Evolutionary conservation across 179 eudicot species (phyloP), one percentile per base, ranked within the genome.

Genomic region (Silene noctiflora): DNA sequence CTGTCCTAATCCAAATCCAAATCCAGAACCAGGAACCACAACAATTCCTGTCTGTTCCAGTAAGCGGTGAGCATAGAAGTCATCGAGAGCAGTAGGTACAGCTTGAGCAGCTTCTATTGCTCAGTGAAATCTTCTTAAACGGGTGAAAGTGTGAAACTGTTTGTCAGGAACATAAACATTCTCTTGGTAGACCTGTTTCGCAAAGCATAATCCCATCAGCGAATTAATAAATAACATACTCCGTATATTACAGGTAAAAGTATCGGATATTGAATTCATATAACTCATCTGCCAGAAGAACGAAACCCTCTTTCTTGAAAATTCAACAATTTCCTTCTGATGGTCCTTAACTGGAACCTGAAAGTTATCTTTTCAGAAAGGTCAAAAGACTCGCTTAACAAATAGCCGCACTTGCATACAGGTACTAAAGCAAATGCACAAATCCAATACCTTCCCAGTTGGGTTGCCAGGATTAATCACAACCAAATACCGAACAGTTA

Each of bases 401-500:
- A 69, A 68, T 10, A 16, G 6, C 6, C 12, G 11, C 62, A 17
- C 46, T 11, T 2, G 39, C n/a, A 13, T 14, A 12, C 48, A n/a
- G n/a, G 16, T 21, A 75, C 0, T 22, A 42, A 62, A 60, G 66
- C 1, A 31, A 58, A 48, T 66, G 51, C 29, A 59, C 72, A 73
- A 14, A 62, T 73, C 10, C 3, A 8, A 31, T 72, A 88, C 97
- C 93, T 95, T 97, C 55, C 96, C 97, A 17, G 99, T 95, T 75
- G 99, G 99, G 78, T 95, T 93, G 78, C 98, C 99, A 27, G 99
- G 99, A 83, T 95, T 95, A 56, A 93, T 95, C 22, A 93, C 99
- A 35, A 93, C 99, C 89, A 95, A 84, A 56, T 98, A 93, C 81
- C 96, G 86, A 67, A 91, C 98, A 75, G 81, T 84, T 65, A 85